These are phyloP conservation scores for Brasilioporus rufonigricans DNA, from an alignment of 768 basidiomycete species.

Conservation along the genomic window DNA sequence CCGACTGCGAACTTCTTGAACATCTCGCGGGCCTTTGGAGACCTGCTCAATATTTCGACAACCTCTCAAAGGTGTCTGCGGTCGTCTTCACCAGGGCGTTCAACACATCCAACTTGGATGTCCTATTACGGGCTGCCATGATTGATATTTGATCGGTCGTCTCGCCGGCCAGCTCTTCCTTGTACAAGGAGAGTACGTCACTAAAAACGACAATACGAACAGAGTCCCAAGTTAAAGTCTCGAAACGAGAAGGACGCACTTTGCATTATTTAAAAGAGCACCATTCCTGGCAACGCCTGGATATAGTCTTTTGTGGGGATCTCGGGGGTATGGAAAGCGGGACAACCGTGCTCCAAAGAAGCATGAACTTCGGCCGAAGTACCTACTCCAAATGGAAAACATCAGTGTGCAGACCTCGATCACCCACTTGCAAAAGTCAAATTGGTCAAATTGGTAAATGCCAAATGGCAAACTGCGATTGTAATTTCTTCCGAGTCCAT, in stretches of 20 bases:
- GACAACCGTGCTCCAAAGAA: no score
- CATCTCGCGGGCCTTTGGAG: background rate
- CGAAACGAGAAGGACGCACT: slow-evolving; percentile 26
- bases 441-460: no score
- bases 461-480: no score
- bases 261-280: slow-evolving; percentile 24
- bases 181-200: background rate
- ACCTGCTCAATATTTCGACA: slow-evolving; percentile 16
- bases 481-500: no score
- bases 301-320: background rate
- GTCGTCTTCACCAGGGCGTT: slow-evolving; percentile 23
- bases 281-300: background rate
- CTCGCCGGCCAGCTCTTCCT: slow-evolving; percentile 21
- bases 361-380: no score
- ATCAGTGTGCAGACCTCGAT: no score
- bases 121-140: slow-evolving; percentile 20
- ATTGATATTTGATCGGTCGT: slow-evolving; percentile 31
- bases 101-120: slow-evolving; percentile 27
- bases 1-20: slow-evolving; percentile 9
- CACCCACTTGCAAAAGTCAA: no score
- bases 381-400: no score
- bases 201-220: slow-evolving; percentile 11
- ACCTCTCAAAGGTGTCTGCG: slow-evolving; percentile 15
- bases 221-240: background rate
- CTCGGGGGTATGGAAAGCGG: no score